Evolutionary conservation across 108 stramenopile genomes (phyloP).

Genomic region (Cylindrotheca closterium): DNA sequence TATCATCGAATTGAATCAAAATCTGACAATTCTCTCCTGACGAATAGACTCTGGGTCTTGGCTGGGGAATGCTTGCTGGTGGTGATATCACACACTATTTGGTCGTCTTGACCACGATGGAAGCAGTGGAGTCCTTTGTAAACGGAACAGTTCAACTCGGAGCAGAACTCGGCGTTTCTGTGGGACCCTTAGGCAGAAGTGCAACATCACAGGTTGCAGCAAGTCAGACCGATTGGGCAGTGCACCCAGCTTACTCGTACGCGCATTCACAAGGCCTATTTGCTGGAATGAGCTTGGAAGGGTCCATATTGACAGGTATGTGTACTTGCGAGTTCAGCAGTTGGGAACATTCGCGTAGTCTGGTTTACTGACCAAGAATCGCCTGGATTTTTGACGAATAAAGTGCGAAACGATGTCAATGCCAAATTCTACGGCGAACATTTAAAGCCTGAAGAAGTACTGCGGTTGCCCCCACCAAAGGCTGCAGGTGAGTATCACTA

Average conservation of each 20-base stretch:
- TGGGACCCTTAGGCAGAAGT: slow-evolving; percentile 78
- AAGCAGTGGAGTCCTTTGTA: slow-evolving; percentile 75
- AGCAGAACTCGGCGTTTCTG: slow-evolving; percentile 79
- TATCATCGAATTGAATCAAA: no score
- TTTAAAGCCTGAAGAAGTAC: slow-evolving; percentile 36
- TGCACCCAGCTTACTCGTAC: slow-evolving; percentile 82
- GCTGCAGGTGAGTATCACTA: no score
- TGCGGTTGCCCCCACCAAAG: slow-evolving; percentile 59
- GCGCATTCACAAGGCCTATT: slow-evolving; percentile 87
- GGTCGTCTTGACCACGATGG: slow-evolving; percentile 70
- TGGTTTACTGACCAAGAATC: no score
- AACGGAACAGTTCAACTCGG: slow-evolving; percentile 68
- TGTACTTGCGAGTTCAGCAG: no score
- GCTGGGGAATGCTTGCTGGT: slow-evolving; percentile 75
- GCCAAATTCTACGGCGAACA: slow-evolving; percentile 80
- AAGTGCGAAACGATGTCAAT: slow-evolving; percentile 83
- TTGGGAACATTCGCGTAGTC: no score
- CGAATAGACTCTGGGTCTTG: slow-evolving; percentile 72
- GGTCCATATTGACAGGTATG: slow-evolving; percentile 52
- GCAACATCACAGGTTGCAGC: slow-evolving; percentile 48
- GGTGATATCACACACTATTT: slow-evolving; percentile 81
- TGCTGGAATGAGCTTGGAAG: slow-evolving; percentile 81
- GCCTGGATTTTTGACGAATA: no score
- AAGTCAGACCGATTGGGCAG: slow-evolving; percentile 44
- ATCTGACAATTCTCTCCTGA: no score